Evolutionary conservation across 768 basidiomycete genomes (phyloP).

Genomic region (Kwoniella newhampshirensis): DNA sequence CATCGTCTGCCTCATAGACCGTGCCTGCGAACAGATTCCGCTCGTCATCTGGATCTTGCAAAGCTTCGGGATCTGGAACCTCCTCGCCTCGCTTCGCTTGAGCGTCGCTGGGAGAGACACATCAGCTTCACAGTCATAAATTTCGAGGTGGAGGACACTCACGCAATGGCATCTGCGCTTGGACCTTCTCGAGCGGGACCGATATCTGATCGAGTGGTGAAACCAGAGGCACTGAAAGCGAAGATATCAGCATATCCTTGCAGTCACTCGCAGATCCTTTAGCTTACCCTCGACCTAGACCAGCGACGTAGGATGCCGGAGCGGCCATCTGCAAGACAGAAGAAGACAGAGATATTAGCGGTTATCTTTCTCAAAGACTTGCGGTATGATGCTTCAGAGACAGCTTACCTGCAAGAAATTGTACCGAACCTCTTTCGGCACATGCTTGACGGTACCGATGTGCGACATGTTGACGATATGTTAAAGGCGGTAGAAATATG

Average conservation of each 20-base stretch:
- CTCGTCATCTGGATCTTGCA: conserved; percentile 97
- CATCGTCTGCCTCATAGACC: conserved; percentile 94
- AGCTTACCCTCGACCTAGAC: conserved; percentile 89
- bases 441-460: conserved; percentile 45
- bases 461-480: conserved; percentile 30
- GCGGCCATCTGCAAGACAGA: conserved; percentile 60
- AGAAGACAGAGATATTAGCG: no score
- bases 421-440: conserved; percentile 49
- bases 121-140: neutral
- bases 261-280: conserved; percentile 14
- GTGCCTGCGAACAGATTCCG: conserved; percentile 92
- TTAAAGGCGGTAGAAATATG: neutral
- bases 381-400: neutral
- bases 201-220: conserved; percentile 97
- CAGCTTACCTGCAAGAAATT: conserved; percentile 46
- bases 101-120: conserved; percentile 64
- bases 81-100: conserved; percentile 85
- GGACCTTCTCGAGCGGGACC: conserved; percentile 96
- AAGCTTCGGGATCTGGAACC: conserved; percentile 79
- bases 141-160: conserved; percentile 49
- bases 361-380: neutral
- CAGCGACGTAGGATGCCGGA: conserved; percentile 95
- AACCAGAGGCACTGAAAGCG: conserved; percentile 79
- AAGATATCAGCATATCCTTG: conserved; percentile 3
- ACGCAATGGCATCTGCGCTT: conserved; percentile 87